These are phyloP conservation scores for Vitellaria paradoxa DNA, from an alignment of 179 eudicot species.

Conservation along the genomic window DNA sequence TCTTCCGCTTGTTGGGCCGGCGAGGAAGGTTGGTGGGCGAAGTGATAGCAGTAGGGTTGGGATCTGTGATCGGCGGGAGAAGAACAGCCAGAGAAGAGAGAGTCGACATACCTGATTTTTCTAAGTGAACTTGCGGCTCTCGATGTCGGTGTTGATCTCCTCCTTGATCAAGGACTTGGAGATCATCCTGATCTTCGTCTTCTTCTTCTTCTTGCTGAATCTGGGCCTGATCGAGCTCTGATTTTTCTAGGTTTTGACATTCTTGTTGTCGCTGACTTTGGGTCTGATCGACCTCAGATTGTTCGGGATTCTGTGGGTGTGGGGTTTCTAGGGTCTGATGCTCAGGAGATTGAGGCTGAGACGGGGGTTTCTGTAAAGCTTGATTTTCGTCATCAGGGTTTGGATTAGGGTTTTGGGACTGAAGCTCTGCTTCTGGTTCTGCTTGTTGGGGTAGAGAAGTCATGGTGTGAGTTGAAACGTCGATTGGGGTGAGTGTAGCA, in stretches of 20 bases:
- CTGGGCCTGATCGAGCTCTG: slow-evolving; percentile 11
- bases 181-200: slow-evolving; percentile 11
- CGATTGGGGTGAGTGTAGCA: too few relatives aligned
- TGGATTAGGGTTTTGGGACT: slow-evolving; percentile 13
- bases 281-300: too few relatives aligned
- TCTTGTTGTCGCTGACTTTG: too few relatives aligned
- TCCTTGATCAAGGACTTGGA: background rate
- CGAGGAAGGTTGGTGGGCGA: slow-evolving; percentile 22
- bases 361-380: background rate
- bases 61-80: slow-evolving; percentile 12
- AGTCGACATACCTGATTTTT: slow-evolving; percentile 21
- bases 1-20: slow-evolving; percentile 41
- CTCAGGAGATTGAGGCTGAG: slow-evolving; percentile 4
- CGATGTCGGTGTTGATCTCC: slow-evolving; percentile 11
- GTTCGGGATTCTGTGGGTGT: background rate
- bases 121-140: background rate
- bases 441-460: background rate
- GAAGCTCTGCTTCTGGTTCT: background rate
- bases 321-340: slow-evolving; percentile 21
- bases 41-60: slow-evolving; percentile 13
- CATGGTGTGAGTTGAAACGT: background rate
- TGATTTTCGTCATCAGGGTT: slow-evolving; percentile 16
- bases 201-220: slow-evolving; percentile 8
- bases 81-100: slow-evolving; percentile 22
- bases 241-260: background rate